Evolutionary conservation across 768 basidiomycete genomes (phyloP), one percentile per base, ranked within the genome.

Genomic region (Strobilomyces echinocephalus): DNA sequence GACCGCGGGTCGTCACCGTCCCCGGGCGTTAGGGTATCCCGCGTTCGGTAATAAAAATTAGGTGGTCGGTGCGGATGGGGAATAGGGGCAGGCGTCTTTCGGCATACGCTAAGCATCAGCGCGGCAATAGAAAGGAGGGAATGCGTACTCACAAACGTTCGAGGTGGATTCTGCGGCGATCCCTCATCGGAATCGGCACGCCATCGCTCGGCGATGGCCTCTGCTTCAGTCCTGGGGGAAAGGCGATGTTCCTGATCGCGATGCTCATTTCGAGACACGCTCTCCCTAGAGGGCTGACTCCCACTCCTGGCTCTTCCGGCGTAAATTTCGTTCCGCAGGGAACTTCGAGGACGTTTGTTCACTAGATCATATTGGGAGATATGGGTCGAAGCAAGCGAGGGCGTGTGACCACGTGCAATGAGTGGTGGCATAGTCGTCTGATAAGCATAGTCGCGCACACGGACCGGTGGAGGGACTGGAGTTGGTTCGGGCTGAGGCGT

Each of bases 311-410:
- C 50, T 45, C 58, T 59, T 9, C 47, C 60, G 1, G 50, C 0
- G 49, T 64, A 61, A 24, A 60, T 40, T 26, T 71, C 68, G 18
- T 70, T 53, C 20, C 64, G 63, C 34, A 69, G 46, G 8, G 69
- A 54, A 49, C 60, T 61, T n/a, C 50, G 55, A 8, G 63, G 57
- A 14, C 62, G 63, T 34, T 64, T 66, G 33, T 57, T 66, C 4
- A 70, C 61, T 1, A 70, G 36, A 39, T 70, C 70, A 31, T 64
- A 68, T 42, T 70, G 70, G 7, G 69, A 70, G 10, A 70, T 51
- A 30, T 64, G 64, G 3, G 66, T 68, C 8, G 69, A 70, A 11
- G 66, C 36, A 1, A 58, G 26, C 14, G 69, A 72, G 5, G 66
- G 46, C 3, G 63, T 49, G 43, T 50, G 67, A 20, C 46, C 45